Conservation (phyloP, 1,284 basidiomycete genomes). For the Cryptococcus sp. region DNA sequence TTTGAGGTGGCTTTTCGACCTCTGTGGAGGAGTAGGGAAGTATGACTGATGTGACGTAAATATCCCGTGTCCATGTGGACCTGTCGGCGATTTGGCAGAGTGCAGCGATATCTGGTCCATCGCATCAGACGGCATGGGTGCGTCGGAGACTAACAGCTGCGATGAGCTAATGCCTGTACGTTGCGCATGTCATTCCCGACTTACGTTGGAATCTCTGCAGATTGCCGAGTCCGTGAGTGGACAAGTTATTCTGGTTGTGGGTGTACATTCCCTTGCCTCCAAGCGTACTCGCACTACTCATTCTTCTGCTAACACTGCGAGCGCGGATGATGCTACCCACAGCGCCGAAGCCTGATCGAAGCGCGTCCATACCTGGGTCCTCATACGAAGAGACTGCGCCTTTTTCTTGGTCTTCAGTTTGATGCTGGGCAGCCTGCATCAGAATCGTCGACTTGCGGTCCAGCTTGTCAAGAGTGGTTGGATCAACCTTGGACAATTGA, state of each 20-base stretch:
- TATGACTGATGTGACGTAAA: slow-evolving; percentile 10
- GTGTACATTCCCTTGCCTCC: slow-evolving; percentile 17
- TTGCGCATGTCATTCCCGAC: slow-evolving; percentile 8
- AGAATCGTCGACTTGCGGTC: slow-evolving; percentile 84
- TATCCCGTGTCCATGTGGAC: slow-evolving; percentile 3
- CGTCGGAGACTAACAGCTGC: slow-evolving; percentile 42
- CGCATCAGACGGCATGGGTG: slow-evolving; percentile 47
- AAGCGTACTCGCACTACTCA: slow-evolving; percentile 31
- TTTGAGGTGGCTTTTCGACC: slow-evolving; percentile 38
- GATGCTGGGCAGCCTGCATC: slow-evolving; percentile 69
- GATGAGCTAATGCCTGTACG: no score
- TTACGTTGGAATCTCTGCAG: slow-evolving; percentile 45
- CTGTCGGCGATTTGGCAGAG: slow-evolving; percentile 18
- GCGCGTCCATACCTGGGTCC: slow-evolving; percentile 75
- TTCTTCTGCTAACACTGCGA: slow-evolving; percentile 50
- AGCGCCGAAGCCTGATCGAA: slow-evolving; percentile 84
- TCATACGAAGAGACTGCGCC: slow-evolving; percentile 48
- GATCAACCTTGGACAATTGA: slow-evolving; percentile 80
- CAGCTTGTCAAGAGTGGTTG: slow-evolving; percentile 61
- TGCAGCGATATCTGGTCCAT: slow-evolving; percentile 43
- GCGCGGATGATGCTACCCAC: slow-evolving; percentile 88
- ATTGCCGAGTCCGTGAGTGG: slow-evolving; percentile 40
- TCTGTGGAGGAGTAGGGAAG: slow-evolving; percentile 11
- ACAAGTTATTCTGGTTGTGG: slow-evolving; percentile 21
- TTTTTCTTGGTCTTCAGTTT: slow-evolving; percentile 61